phyloP scores from a whole-genome alignment of 257 asterid genomes.

The Rhazya stricta region DNA sequence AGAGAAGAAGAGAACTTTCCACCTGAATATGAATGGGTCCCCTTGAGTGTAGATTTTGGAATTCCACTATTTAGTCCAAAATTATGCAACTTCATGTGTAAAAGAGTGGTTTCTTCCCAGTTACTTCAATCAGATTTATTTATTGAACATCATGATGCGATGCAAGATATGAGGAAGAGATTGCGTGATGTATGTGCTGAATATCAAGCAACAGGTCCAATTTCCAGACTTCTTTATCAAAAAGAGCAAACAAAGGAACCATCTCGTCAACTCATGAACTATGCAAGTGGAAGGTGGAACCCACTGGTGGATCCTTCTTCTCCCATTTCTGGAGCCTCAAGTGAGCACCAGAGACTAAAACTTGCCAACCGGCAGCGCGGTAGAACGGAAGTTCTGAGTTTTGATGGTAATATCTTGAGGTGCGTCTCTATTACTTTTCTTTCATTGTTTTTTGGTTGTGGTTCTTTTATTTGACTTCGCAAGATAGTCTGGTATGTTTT shows the following conservation, averaged over 20 bases:
- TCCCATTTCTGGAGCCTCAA: conserved; percentile 86
- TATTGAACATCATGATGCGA: conserved; percentile 77
- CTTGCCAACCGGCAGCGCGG: conserved; percentile 87
- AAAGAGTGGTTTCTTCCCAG: conserved; percentile 76
- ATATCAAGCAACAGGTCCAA: conserved; percentile 88
- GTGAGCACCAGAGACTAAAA: conserved; percentile 82
- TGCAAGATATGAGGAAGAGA: conserved; percentile 76
- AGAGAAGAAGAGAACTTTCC: conserved; percentile 44
- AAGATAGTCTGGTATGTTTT: not conserved
- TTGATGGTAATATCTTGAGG: conserved; percentile 93
- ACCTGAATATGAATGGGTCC: conserved; percentile 85
- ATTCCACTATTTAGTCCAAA: conserved; percentile 92
- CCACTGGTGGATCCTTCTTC: conserved; percentile 94
- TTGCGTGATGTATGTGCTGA: conserved; percentile 78
- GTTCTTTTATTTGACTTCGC: not conserved
- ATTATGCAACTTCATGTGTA: conserved; percentile 74
- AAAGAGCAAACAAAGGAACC: conserved; percentile 65
- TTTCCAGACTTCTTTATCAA: conserved; percentile 90
- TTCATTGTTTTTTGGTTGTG: conserved; percentile 4
- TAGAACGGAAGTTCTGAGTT: conserved; percentile 87
- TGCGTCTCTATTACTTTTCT: conserved; percentile 22
- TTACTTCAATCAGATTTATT: conserved; percentile 79
- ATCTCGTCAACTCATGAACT: conserved; percentile 65
- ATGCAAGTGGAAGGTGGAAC: conserved; percentile 99
- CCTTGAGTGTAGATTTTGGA: conserved; percentile 86